Evolutionary conservation across 2,329 filamentous ascomycete genomes (phyloP), one percentile per base, ranked within the genome.

Genomic region (Scedosporium minutisporum): DNA sequence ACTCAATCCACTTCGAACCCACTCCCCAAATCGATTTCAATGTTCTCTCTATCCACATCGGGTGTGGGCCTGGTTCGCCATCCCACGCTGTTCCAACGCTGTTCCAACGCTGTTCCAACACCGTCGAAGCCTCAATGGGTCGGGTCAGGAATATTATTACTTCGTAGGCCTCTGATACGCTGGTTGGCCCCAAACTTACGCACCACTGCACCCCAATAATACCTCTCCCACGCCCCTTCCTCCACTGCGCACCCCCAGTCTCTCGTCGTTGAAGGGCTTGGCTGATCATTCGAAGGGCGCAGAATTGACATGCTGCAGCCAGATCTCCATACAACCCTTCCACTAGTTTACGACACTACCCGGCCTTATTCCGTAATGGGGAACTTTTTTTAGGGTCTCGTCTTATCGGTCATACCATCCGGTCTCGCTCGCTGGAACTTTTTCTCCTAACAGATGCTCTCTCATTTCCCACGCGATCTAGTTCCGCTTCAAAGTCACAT

Each of bases 211-310:
- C 51, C 29, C 23, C 51, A 23, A 12, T 38, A 38, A 38, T 38
- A 38, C 33, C 33, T 38, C 9, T 38, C 51, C 12, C 23, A 55
- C 51, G 14, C n/a, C 55, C 55, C 55, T 16, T 25, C 14, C 27
- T 25, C 55, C 27, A 12, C 14, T 58, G 42, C n/a, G 23, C 21
- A 16, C 44, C n/a, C 60, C 42, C 12, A 14, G 12, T 38, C 16
- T 10, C 23, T 7, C n/a, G 29, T 18, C 12, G n/a, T 25, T 1
- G 33, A 38, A 29, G 25, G 46, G 27, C 48, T 25, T 38, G 33
- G n/a, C 60, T 23, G 27, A 73, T 76, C 73, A 74, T 72, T 62
- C 66, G 67, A 75, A 76, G 74, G 74, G 74, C 74, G 74, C 68
- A 68, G 60, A 67, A 71, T 70, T 74, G 71, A 74, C 73, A 72